Evolutionary conservation across 2,329 filamentous ascomycete species (phyloP), one percentile per base, ranked within the genome.

Genomic region (Plectosphaerella cucumerina): DNA sequence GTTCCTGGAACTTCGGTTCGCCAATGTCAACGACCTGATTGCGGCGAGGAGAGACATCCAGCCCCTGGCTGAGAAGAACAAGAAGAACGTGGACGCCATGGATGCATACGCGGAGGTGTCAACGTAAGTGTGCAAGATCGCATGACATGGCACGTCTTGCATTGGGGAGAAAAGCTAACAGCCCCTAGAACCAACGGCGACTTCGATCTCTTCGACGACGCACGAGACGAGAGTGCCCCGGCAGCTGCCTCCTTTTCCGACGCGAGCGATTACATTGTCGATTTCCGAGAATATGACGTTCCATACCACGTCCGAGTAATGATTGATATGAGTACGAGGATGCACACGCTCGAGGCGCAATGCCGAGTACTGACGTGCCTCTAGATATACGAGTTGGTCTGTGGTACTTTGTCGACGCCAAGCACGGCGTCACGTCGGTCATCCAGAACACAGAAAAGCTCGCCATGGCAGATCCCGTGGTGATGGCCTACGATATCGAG

Each of bases 401-500:
- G 70, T 99, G 94, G 94, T 99, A 99, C 68, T 90, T 84, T 51
- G 89, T 99, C 47, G 90, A 97, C 63, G 89, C 90, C 45, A 97
- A 96, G 65, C 92, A 97, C 63, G 94, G 95, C 51, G 75, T 87
- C 51, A 87, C 93, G 50, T 88, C 84, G n/a, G 76, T 99, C 57
- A 85, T 79, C 44, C 90, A 89, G 64, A 86, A 97, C 64, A 89
- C 93, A 66, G 91, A 96, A 53, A 86, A 91, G 59, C 78, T 97
- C 45, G 85, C 90, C 54, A 89, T 91, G 70, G 92, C 95, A 20
- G 94, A 99, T 63, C 94, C 94, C 1, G 89, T 97, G n/a, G 89
- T 99, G 18, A 87, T 99, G 80, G 94, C 94, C n/a, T 99, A 86
- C 71, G 94, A 99, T 84, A 99, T 99, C 63, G 94, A 99, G 71